Evolutionary conservation across 1,284 basidiomycete genomes (phyloP).

Genomic region (Leucocoprinus gongylophorus): DNA sequence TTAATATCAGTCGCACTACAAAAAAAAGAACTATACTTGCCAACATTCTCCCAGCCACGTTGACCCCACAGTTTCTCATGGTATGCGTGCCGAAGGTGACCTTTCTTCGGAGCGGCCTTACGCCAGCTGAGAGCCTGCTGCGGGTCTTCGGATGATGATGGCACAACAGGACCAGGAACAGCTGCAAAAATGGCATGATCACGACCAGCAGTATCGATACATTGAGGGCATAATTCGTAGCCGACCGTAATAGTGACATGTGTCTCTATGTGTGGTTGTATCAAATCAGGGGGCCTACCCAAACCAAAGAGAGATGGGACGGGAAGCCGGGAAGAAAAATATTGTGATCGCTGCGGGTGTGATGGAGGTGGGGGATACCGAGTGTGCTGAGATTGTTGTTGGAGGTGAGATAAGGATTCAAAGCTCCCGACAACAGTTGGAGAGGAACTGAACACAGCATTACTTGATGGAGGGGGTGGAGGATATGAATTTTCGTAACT

Average conservation of each 20-base stretch:
- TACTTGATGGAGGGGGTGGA: constrained; percentile 14
- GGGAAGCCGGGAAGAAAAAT: constrained; percentile 22
- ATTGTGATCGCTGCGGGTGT: constrained; percentile 20
- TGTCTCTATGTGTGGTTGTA: constrained; percentile 18
- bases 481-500: constrained; percentile 22
- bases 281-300: constrained; percentile 10
- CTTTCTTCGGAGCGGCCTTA: constrained; percentile 62
- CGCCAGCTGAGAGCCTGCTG: constrained; percentile 48
- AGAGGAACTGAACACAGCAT: constrained; percentile 9
- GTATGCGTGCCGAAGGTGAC: constrained; percentile 74
- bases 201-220: constrained; percentile 71
- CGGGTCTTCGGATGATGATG: constrained; percentile 43
- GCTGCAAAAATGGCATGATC: constrained; percentile 63
- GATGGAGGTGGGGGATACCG: constrained; percentile 4
- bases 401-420: constrained; percentile 25
- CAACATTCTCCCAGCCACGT: constrained; percentile 78
- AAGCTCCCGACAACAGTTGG: neutral
- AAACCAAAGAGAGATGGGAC: constrained; percentile 17
- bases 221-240: constrained; percentile 77
- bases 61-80: constrained; percentile 79
- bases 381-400: constrained; percentile 31
- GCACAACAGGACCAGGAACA: constrained; percentile 23
- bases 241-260: constrained; percentile 32
- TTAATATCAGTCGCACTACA: neutral
- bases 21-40: constrained; percentile 40